Base-by-base conservation (phyloP, 2,329 filamentous ascomycete genomes). In the Xylaria sp. region DNA sequence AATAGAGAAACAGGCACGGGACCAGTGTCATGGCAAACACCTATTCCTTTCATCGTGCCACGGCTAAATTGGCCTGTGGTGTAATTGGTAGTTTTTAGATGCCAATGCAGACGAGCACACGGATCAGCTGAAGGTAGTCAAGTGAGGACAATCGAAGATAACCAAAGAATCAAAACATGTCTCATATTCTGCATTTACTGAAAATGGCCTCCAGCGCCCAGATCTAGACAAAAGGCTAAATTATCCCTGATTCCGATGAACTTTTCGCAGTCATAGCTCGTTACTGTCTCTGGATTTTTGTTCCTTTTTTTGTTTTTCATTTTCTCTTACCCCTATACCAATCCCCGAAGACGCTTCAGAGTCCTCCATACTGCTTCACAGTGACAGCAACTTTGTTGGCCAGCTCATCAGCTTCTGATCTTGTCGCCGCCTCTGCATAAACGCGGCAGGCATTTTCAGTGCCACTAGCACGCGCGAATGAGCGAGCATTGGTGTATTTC, bases 401-500 rank as follows among this genome's bases (percentile, higher is more conserved):
- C 65, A 98, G 83, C 76, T 97, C 93, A 71, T 97, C 93, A 1
- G 93, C 93, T 77, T 98, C 94, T 15, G 88, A 90, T 66, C 91
- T 87, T 47, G 91, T 95, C 37, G 91, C 91, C 3, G 95, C 95
- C 79, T 99, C 95, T 7, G 94, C 94, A 74, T 99, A 99, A 19
- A 99, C 93, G 65, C 95, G 87, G 70, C 97, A 93, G 2, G 93
- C 94, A 76, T 99, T 96, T 77, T 99, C 95, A 0, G 95, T 99
- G 29, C 95, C 95, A 67, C 90, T 95, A 37, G 95, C 93, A 70
- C 95, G 89, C 7, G 93, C 95, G 76, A 99, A 99, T 51, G 91
- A 89, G 67, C 95, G 87, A 2, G 92, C 95, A 71, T 91, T 90
- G 72, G 91, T 91, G 79, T 96, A 97, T 77, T 97, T 97, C 73